Conservation (phyloP, 2,329 filamentous ascomycete genomes). For the Neofusicoccum laricinum region DNA sequence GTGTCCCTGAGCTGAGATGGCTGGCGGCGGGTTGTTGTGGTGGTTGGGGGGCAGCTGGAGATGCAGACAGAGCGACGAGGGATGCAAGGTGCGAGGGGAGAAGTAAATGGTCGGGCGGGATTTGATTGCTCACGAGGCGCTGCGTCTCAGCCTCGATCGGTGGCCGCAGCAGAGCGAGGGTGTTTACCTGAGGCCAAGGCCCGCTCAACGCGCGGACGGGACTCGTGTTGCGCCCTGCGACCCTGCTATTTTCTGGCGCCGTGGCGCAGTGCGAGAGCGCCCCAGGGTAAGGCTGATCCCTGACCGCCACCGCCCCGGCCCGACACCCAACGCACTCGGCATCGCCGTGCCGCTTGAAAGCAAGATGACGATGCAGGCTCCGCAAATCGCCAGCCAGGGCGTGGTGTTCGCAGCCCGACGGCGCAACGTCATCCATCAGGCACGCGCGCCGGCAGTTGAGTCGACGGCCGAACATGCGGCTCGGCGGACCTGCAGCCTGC, state of each 20-base stretch:
- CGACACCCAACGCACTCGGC: neutral
- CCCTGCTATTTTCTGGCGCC: neutral
- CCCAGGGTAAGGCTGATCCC: neutral
- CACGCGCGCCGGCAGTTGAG: neutral
- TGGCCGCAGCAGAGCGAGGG: neutral
- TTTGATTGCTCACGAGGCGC: neutral
- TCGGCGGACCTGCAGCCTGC: conserved; percentile 2
- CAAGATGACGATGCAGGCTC: too few species aligned
- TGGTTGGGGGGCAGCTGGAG: neutral
- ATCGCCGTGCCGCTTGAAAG: neutral
- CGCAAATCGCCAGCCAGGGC: neutral
- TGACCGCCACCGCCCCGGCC: conserved; percentile 10
- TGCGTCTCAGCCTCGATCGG: conserved; percentile 5
- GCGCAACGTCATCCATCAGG: neutral
- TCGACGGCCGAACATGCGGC: neutral
- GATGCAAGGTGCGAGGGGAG: neutral
- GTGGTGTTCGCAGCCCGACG: neutral
- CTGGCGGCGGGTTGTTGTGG: neutral
- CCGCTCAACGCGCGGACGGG: neutral
- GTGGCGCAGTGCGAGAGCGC: neutral
- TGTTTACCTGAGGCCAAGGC: conserved; percentile 12
- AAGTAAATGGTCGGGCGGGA: neutral
- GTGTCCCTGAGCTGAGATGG: neutral
- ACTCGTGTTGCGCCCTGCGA: neutral
- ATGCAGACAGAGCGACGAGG: neutral